Conservation (phyloP, 208 protist genomes). For the Trypanosoma boissoni region DNA sequence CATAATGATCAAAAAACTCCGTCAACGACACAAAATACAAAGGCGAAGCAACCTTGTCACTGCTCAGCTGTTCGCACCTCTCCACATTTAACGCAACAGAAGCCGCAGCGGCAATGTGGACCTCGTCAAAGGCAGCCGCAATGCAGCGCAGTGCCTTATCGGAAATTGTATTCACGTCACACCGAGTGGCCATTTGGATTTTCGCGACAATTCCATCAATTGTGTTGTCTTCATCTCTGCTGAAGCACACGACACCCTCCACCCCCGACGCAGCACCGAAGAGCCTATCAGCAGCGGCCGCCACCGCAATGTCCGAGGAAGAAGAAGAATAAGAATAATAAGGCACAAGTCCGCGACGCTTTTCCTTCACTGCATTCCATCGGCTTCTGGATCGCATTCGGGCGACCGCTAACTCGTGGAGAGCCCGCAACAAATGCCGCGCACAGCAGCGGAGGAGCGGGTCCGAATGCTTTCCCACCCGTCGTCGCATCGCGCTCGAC, state of each 20-base stretch:
- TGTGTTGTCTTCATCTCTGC: not conserved
- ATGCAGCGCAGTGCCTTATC: not conserved
- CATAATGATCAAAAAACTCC: conserved; percentile 15
- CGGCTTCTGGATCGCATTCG: too few relatives aligned
- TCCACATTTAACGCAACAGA: conserved; percentile 8
- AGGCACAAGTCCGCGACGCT: too few relatives aligned
- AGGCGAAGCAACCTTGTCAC: not conserved
- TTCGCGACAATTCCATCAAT: not conserved
- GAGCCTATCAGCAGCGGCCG: too few relatives aligned
- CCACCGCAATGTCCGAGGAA: too few relatives aligned
- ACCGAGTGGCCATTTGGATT: conserved; percentile 5
- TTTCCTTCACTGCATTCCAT: too few relatives aligned
- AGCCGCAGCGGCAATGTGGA: conserved; percentile 9
- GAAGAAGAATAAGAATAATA: too few relatives aligned
- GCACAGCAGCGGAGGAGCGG: conserved; percentile 6
- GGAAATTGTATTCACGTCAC: not conserved
- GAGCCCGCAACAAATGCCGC: conserved; percentile 1
- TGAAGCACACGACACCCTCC: too few relatives aligned
- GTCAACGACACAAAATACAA: conserved; percentile 12
- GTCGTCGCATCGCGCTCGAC: not conserved
- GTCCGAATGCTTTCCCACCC: not conserved
- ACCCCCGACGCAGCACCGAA: too few relatives aligned
- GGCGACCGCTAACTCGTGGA: conserved; percentile 1
- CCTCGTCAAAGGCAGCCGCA: conserved; percentile 6
- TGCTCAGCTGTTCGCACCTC: not conserved